These are phyloP conservation scores for Lathyrus sativus DNA, from an alignment of 306 rosid species.

Conservation along the genomic window DNA sequence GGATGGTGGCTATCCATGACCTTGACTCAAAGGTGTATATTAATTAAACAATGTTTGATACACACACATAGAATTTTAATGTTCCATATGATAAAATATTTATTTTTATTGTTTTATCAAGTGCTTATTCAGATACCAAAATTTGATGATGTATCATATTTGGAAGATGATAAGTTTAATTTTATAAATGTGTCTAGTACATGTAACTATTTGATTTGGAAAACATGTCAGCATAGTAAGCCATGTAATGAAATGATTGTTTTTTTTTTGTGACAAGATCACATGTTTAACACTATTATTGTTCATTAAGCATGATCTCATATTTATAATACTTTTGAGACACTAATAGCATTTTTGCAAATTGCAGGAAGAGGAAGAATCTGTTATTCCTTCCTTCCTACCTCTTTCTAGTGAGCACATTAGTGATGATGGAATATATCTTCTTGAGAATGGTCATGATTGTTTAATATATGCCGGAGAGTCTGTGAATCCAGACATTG, in stretches of 20 bases:
- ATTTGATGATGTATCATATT: conserved; percentile 19
- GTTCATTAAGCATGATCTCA: conserved; percentile 18
- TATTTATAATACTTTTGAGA: conserved; percentile 28
- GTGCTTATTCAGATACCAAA: conserved; percentile 22
- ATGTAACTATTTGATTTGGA: conserved; percentile 10
- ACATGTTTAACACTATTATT: neutral
- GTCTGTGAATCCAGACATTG: conserved; percentile 56
- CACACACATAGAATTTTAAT: neutral
- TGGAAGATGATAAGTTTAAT: conserved; percentile 27
- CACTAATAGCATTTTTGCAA: conserved; percentile 23
- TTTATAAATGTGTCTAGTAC: neutral
- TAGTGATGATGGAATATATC: conserved; percentile 82
- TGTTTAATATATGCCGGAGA: conserved; percentile 82
- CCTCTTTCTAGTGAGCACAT: conserved; percentile 92
- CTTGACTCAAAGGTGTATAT: conserved; percentile 81
- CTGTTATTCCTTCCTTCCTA: conserved; percentile 72
- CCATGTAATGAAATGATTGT: neutral
- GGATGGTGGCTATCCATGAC: conserved; percentile 86
- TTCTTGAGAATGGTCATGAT: conserved; percentile 92
- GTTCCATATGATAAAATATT: conserved; percentile 5
- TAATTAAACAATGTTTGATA: conserved; percentile 5
- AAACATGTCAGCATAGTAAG: conserved; percentile 13
- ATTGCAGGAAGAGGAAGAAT: conserved; percentile 68
- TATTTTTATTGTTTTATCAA: conserved; percentile 5
- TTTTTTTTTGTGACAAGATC: neutral